Evolutionary conservation across 1,284 basidiomycete species (phyloP), one percentile per base, ranked within the genome.

Genomic region (Ustilago xerochloae): DNA sequence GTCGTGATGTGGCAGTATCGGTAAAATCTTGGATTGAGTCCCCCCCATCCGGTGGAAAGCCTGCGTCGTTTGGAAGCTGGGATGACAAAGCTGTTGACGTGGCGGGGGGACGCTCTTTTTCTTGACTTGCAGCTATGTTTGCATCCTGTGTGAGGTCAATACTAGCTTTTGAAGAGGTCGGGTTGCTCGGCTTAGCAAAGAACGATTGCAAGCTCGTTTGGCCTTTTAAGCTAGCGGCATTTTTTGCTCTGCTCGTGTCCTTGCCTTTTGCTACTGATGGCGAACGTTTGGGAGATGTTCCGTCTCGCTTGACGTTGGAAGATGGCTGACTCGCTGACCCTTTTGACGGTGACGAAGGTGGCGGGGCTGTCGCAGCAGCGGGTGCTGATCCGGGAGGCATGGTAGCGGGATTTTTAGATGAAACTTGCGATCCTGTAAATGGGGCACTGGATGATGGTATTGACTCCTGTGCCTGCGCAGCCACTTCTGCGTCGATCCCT

Each of bases 131-230:
- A 18, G n/a, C 9, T 10, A 26, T 29, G 46, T 32, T n/a, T n/a
- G n/a, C 18, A 48, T 26, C 29, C 28, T 30, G 28, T 1, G 46
- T 1, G 41, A 48, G 28, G n/a, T 58, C 62, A 24, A 41, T 49
- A 13, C 18, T 35, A 4, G 16, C 20, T 15, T 45, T 33, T n/a
- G 55, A 10, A 0, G 61, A 1, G 5, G 28, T 9, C 2, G 32
- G n/a, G 18, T 41, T 47, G 18, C 50, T 54, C 1, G 66, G 65
- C 36, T 68, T 64, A 13, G 54, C 58, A 20, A 74, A 74, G 47
- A 74, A 74, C 10, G 65, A 29, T 28, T 68, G 54, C 13, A 74
- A 41, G 18, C 62, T 69, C n/a, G 58, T 69, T 29, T 74, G 71
- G 4, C 71, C 71, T n/a, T 63, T 65, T 10, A 52, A 29, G n/a